Percentiles rank a stretch among this genome's conserved stretches.
Conservation (phyloP, 2,329 filamentous ascomycete genomes). For the Arthrobotrys iridis region DNA sequence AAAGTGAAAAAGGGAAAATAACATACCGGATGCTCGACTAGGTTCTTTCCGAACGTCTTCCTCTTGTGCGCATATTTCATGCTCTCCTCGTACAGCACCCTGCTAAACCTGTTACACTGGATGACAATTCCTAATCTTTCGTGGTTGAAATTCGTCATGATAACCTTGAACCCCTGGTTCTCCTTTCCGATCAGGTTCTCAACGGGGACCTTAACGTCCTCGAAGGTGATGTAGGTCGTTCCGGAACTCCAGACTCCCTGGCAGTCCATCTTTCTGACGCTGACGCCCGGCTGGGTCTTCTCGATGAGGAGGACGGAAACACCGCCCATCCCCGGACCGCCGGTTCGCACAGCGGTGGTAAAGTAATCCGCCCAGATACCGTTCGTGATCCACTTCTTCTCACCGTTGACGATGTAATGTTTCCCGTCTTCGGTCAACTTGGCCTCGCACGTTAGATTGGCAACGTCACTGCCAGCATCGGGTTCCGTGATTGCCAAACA, state of each 20-base stretch:
- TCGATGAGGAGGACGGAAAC: constrained; percentile 92
- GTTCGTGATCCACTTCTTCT: constrained; percentile 99
- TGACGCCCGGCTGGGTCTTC: constrained; percentile 82
- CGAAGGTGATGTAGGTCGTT: constrained; percentile 97
- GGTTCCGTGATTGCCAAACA: constrained; percentile 97
- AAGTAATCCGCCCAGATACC: constrained; percentile 98
- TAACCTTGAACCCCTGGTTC: constrained; percentile 93
- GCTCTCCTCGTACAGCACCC: constrained; percentile 96
- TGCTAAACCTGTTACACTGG: constrained; percentile 92
- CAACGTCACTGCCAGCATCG: constrained; percentile 93
- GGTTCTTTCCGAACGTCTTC: constrained; percentile 92
- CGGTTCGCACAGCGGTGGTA: constrained; percentile 93
- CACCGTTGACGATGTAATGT: constrained; percentile 98
- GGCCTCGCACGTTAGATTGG: constrained; percentile 93
- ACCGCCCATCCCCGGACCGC: constrained; percentile 88
- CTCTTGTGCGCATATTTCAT: constrained; percentile 98
- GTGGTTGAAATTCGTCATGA: constrained; percentile 99
- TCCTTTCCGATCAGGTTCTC: constrained; percentile 98
- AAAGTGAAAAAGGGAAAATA: neutral
- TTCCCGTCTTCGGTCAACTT: constrained; percentile 95
- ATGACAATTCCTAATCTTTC: constrained; percentile 99
- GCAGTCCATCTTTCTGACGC: constrained; percentile 95
- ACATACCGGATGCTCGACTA: constrained; percentile 82
- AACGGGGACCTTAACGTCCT: constrained; percentile 99
- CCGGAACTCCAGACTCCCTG: constrained; percentile 96